Evolutionary conservation across 768 basidiomycete genomes (phyloP), one percentile per base, ranked within the genome.

Genomic region (Harrya chromipes): DNA sequence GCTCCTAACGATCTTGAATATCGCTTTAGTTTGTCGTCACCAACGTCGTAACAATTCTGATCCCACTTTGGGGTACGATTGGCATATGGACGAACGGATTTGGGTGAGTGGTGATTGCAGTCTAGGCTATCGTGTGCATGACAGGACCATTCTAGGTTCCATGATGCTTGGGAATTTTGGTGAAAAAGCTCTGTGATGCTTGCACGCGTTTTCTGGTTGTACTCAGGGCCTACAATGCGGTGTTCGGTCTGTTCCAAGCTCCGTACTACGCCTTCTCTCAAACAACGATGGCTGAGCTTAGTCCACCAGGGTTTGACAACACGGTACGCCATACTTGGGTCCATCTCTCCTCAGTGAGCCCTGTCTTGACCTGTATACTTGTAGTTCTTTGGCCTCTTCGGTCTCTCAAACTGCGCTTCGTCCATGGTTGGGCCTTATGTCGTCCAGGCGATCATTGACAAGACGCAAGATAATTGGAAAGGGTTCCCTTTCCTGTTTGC

Each of bases 151-250:
- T 19, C 8, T 34, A 82, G 80, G 2, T 90, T 87, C 69, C 89
- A 90, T 62, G 87, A 90, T 50, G 77, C 59, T 13, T 91, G 90
- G 89, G 90, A 93, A 58, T 93, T 93, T 70, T 94, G 90, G 88
- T 84, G 57, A 42, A 70, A 60, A 48, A 17, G 3, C 36, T 38
- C 43, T 21, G 16, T 40, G 35, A 16, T 21, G 12, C 1, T 29
- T 27, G 6, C 16, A 21, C 1, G 1, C 4, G 1, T 20, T 33
- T 26, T 12, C 55, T 54, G 24, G 50, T 36, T 38, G 2, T 43
- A 35, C 35, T 20, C 52, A 86, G 85, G 84, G 82, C 80, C 5
- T 92, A 91, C 70, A 90, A 90, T 50, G 73, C 89, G 42, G 67
- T 90, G 3, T 88, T 85, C 57, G 88, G 89, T 12, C 67, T 91